These are phyloP conservation scores for Solanum sitiens DNA, from an alignment of 257 asterid species.

Conservation along the genomic window DNA sequence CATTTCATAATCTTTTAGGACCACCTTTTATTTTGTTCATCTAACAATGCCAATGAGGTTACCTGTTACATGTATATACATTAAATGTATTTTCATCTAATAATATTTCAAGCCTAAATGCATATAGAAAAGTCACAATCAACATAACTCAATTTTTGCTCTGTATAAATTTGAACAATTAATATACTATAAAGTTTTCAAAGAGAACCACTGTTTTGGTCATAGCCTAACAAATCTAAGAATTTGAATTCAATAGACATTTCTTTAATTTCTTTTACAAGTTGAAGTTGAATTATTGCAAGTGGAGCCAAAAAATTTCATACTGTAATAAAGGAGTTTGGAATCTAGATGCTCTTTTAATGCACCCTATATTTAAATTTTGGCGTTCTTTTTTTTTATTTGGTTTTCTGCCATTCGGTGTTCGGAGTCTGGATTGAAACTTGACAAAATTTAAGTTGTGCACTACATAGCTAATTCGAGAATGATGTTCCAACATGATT, in stretches of 20 bases:
- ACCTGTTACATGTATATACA: neutral
- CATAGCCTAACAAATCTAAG: neutral
- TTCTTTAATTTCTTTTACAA: neutral
- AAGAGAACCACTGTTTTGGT: neutral
- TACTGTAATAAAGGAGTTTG: neutral
- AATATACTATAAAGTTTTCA: neutral
- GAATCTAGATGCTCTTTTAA: neutral
- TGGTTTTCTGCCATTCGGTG: too few species aligned
- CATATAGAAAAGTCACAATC: neutral
- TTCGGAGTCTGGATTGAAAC: too few species aligned
- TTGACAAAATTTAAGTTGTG: too few species aligned
- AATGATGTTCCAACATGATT: fast-evolving
- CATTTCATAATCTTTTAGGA: neutral
- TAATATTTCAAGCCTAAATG: neutral
- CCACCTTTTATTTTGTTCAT: neutral
- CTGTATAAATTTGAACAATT: neutral
- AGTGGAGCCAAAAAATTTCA: neutral
- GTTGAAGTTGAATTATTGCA: neutral
- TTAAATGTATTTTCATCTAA: neutral
- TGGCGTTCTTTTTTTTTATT: neutral
- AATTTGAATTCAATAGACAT: neutral
- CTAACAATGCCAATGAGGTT: neutral
- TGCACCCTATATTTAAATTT: neutral
- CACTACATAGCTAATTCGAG: fast-evolving
- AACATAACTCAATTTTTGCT: neutral